Conservation (phyloP, 352 stramenopile species). For the Phytophthora cajani region DNA sequence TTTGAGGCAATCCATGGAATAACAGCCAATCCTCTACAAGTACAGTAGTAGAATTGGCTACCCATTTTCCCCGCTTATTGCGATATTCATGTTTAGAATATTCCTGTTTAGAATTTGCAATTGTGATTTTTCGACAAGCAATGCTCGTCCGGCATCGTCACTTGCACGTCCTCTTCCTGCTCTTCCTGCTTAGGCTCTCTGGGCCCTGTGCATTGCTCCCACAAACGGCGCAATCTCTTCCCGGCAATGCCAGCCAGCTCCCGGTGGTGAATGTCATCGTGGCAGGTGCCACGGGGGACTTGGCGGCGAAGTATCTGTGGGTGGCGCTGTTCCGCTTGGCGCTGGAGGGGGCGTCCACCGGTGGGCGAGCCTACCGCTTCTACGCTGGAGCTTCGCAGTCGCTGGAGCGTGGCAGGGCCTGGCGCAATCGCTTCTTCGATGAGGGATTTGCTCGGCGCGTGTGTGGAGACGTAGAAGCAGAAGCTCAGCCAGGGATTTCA, state of each 20-base stretch:
- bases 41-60: no score
- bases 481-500: background rate
- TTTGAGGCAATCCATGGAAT: no score
- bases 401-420: conserved; percentile 30
- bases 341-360: conserved; percentile 28
- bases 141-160: conserved; percentile 5
- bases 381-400: conserved; percentile 54
- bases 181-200: background rate
- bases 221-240: background rate
- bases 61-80: background rate
- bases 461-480: conserved; percentile 26
- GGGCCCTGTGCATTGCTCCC: background rate
- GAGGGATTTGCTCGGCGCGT: conserved; percentile 40
- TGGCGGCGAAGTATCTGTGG: conserved; percentile 88
- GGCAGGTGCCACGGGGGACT: conserved; percentile 75
- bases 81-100: background rate
- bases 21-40: no score
- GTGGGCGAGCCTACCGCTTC: conserved; percentile 33
- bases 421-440: conserved; percentile 51
- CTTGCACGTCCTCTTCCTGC: background rate
- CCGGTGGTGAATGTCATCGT: conserved; percentile 58
- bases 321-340: conserved; percentile 70
- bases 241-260: background rate
- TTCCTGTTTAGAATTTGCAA: background rate
- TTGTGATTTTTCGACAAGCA: conserved; percentile 23